Percentiles rank a stretch among this genome's conserved stretches.
Conservation (phyloP, 2,329 filamentous ascomycete species). For the Pseudovirgaria hyperparasitica region DNA sequence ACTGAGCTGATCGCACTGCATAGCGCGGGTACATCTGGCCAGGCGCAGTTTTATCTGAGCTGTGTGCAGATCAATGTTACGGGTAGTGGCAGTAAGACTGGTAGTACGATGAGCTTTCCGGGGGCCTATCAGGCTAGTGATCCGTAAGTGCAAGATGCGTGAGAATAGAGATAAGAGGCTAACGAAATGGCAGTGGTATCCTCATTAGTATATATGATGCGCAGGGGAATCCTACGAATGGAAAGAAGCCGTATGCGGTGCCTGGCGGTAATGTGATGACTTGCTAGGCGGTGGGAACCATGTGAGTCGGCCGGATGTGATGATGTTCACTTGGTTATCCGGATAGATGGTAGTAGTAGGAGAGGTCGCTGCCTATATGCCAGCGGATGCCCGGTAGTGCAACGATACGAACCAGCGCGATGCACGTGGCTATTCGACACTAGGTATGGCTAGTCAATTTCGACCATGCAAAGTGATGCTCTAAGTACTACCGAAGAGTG, state of each 20-base stretch:
- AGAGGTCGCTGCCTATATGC: too few species aligned
- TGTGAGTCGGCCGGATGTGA: too few species aligned
- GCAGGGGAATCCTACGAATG: slow-evolving; percentile 8
- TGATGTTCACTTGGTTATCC: too few species aligned
- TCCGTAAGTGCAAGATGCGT: slow-evolving; percentile 7
- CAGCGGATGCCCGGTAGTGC: too few species aligned
- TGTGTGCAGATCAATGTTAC: slow-evolving; percentile 29
- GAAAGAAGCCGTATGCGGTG: slow-evolving; percentile 10
- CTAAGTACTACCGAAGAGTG: too few species aligned
- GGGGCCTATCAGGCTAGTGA: slow-evolving; percentile 25
- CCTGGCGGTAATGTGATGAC: slow-evolving; percentile 9
- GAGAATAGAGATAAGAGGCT: too few species aligned
- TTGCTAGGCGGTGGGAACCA: too few species aligned
- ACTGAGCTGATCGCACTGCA: slow-evolving; percentile 33
- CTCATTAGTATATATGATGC: slow-evolving; percentile 10
- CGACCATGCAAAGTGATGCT: too few species aligned
- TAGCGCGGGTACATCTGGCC: slow-evolving; percentile 20
- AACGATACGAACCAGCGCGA: too few species aligned
- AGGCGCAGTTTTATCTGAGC: slow-evolving; percentile 30
- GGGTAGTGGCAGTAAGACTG: slow-evolving; percentile 16
- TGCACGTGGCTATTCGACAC: too few species aligned
- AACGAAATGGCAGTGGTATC: slow-evolving; percentile 7
- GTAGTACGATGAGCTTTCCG: slow-evolving; percentile 32
- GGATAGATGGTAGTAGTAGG: too few species aligned
- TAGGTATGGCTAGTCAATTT: too few species aligned